These are phyloP conservation scores for Penicillium sp. DNA, from an alignment of 2,329 filamentous ascomycete genomes.

Conservation along the genomic window DNA sequence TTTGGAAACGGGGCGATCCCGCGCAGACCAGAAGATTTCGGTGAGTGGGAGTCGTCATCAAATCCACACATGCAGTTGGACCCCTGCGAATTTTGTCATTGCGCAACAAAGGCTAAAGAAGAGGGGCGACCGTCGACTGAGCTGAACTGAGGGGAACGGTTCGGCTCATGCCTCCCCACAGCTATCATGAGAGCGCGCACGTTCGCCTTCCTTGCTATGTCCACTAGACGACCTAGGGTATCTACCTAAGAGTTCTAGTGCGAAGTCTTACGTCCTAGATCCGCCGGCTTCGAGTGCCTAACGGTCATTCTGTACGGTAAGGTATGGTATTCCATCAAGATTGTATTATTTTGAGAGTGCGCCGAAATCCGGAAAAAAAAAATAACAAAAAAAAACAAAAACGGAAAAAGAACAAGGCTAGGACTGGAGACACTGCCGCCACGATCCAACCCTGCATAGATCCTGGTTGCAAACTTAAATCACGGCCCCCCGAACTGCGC, in stretches of 20 bases:
- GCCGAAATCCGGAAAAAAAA: too few relatives aligned
- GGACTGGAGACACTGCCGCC: not conserved
- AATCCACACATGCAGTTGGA: constrained; percentile 3
- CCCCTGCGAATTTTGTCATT: constrained; percentile 8
- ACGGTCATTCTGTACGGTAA: not conserved
- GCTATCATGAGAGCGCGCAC: not conserved
- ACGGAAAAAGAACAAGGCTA: not conserved
- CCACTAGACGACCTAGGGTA: not conserved
- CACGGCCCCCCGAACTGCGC: constrained; percentile 8
- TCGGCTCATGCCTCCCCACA: not conserved
- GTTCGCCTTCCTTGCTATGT: not conserved
- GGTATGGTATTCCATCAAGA: not conserved
- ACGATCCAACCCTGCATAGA: constrained; percentile 24
- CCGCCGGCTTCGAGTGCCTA: too few relatives aligned
- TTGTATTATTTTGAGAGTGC: too few relatives aligned
- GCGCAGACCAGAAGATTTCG: not conserved
- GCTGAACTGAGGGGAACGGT: not conserved
- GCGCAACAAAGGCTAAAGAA: constrained; percentile 4
- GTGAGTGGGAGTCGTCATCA: not conserved
- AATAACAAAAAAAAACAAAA: not conserved
- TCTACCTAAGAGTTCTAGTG: not conserved
- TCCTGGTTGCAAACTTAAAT: constrained; percentile 3
- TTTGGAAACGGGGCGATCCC: not conserved
- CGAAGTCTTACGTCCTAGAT: not conserved
- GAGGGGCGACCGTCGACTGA: not conserved